Percentiles rank a stretch among this genome's conserved stretches.
Evolutionary conservation across 202 grass and related monocot genomes (phyloP).

Genomic region (Musa balbisiana): DNA sequence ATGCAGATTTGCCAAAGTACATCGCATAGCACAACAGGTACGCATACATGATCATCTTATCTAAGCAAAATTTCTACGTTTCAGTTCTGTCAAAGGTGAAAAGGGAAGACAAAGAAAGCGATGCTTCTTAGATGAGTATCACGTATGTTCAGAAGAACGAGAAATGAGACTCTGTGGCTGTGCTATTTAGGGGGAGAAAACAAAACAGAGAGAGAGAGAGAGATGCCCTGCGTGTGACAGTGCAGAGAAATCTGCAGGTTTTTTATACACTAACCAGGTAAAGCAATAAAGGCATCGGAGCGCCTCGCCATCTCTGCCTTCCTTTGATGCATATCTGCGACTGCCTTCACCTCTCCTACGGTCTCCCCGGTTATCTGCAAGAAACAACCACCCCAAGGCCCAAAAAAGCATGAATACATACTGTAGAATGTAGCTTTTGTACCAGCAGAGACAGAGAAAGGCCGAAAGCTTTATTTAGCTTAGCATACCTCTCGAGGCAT

Average conservation of each 20-base stretch:
- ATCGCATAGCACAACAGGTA: too few species aligned
- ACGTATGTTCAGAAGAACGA: not conserved
- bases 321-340: constrained; percentile 68
- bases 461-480: not conserved
- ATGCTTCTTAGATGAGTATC: not conserved
- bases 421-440: constrained; percentile 21
- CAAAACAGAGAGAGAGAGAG: too few species aligned
- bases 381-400: not conserved
- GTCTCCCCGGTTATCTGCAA: constrained; percentile 70
- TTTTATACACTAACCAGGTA: constrained; percentile 45
- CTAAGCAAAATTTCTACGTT: too few species aligned
- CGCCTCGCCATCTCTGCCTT: constrained; percentile 74
- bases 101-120: not conserved
- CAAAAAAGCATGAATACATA: constrained; percentile 16
- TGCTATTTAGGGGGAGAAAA: too few species aligned
- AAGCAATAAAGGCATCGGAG: constrained; percentile 70
- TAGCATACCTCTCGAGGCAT: constrained; percentile 66
- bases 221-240: not conserved
- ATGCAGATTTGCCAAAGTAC: not conserved
- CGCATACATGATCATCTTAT: too few species aligned
- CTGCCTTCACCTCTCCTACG: constrained; percentile 59
- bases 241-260: not conserved
- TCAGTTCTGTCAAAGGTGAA: not conserved
- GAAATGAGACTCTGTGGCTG: too few species aligned
- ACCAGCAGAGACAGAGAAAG: not conserved